These are phyloP conservation scores for Annulohypoxylon maeteangense DNA, from an alignment of 495 filamentous ascomycete species.

Conservation along the genomic window DNA sequence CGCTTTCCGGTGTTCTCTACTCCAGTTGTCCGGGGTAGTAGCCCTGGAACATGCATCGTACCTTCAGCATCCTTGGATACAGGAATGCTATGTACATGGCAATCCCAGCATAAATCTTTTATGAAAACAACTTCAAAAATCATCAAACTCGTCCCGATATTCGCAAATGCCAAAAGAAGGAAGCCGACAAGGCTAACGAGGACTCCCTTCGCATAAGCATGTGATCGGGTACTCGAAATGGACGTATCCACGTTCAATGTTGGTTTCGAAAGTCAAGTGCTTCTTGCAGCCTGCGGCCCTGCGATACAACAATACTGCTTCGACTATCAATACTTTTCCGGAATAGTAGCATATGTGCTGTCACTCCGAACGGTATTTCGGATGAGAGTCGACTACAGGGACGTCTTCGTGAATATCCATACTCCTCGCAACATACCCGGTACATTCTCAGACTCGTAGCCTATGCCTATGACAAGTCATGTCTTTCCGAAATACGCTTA, in stretches of 20 bases:
- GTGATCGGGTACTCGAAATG: conserved; percentile 38
- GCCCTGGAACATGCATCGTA: background rate
- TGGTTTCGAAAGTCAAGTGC: conserved; percentile 39
- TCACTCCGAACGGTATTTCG: conserved; percentile 15
- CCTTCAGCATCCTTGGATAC: conserved; percentile 1
- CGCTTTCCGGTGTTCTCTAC: background rate
- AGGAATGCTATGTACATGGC: background rate
- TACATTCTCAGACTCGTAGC: background rate
- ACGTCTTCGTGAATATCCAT: conserved; percentile 2
- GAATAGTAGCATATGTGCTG: conserved; percentile 24
- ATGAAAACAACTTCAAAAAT: background rate
- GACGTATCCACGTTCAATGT: conserved; percentile 5
- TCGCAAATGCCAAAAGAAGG: conserved; percentile 6
- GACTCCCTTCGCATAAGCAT: conserved; percentile 29
- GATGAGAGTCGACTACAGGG: conserved; percentile 8
- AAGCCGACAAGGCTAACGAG: conserved; percentile 2
- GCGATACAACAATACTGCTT: conserved; percentile 40
- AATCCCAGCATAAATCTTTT: background rate
- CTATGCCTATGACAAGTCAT: conserved; percentile 23
- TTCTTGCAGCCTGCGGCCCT: conserved; percentile 42
- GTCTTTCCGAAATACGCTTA: conserved; percentile 32
- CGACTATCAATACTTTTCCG: conserved; percentile 30
- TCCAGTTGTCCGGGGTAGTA: conserved; percentile 2
- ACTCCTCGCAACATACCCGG: conserved; percentile 9
- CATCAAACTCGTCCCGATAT: background rate